These are phyloP conservation scores for Aspergillus nomiae DNA, from an alignment of 2,329 filamentous ascomycete species.

Conservation along the genomic window DNA sequence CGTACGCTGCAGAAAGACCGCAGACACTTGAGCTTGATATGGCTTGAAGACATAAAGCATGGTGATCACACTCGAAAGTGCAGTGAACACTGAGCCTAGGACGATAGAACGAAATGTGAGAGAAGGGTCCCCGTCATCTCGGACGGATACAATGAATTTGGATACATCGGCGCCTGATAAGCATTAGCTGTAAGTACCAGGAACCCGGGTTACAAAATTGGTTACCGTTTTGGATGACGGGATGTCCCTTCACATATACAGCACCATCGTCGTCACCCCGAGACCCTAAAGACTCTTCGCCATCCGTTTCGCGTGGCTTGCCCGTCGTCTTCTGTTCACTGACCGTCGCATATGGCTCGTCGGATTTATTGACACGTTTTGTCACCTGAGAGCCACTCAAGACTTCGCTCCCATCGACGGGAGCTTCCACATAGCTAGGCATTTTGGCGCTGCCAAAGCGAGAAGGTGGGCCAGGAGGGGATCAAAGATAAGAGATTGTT, in stretches of 20 bases:
- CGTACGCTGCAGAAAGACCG: conserved; percentile 24
- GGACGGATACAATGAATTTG: conserved; percentile 20
- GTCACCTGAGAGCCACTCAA: neutral
- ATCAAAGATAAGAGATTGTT: neutral
- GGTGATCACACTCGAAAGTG: conserved; percentile 26
- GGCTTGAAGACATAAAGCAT: conserved; percentile 28
- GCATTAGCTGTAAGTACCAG: neutral
- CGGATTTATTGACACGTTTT: neutral
- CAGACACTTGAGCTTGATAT: conserved; percentile 18
- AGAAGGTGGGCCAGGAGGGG: neutral
- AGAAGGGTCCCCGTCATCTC: conserved; percentile 23
- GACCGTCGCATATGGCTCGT: neutral
- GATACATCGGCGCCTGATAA: conserved; percentile 22
- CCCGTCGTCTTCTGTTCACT: neutral
- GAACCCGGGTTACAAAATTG: no score
- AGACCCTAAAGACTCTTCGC: neutral
- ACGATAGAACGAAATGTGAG: conserved; percentile 25
- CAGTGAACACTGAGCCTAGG: conserved; percentile 22
- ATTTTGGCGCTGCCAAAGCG: neutral
- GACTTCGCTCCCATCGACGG: neutral
- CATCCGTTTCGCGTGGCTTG: neutral
- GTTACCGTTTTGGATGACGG: neutral
- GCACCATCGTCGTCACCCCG: neutral
- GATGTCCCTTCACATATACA: neutral
- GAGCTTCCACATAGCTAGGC: neutral